Evolutionary conservation across 2,329 filamentous ascomycete genomes (phyloP).

Genomic region (Colletotrichum echinochloae): DNA sequence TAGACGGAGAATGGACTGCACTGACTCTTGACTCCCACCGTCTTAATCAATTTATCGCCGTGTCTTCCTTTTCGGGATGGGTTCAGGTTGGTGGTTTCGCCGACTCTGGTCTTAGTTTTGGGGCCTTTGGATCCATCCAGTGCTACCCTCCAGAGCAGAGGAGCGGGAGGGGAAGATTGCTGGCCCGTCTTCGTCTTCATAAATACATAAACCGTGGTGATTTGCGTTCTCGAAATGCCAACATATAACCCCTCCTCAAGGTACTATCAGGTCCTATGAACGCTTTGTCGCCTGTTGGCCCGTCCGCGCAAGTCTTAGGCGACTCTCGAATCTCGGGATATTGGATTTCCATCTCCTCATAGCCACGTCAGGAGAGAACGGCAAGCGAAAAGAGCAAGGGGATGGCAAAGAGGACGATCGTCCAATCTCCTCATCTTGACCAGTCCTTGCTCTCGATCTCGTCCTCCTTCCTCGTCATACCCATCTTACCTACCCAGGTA

Average conservation of each 20-base stretch:
- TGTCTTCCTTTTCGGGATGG: constrained; percentile 13
- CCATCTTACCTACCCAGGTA: background rate
- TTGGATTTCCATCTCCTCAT: constrained; percentile 3
- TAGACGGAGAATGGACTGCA: background rate
- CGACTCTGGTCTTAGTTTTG: constrained; percentile 26
- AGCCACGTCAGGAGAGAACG: constrained; percentile 10
- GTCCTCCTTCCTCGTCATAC: background rate
- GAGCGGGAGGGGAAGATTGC: background rate
- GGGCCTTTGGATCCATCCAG: constrained; percentile 12
- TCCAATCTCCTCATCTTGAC: constrained; percentile 15
- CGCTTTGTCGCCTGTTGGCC: constrained; percentile 7
- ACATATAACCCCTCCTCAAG: background rate
- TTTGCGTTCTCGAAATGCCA: constrained; percentile 3
- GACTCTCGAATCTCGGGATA: background rate
- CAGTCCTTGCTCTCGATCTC: background rate
- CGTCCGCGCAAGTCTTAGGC: constrained; percentile 13
- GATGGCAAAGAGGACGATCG: constrained; percentile 14
- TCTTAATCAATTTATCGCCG: constrained; percentile 32
- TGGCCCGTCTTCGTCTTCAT: constrained; percentile 3
- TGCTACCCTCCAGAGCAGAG: constrained; percentile 10
- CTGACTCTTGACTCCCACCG: constrained; percentile 34
- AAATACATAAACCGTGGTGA: constrained; percentile 7
- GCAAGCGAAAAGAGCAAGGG: constrained; percentile 21
- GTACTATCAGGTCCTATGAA: background rate
- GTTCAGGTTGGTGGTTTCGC: constrained; percentile 11